Percentiles rank a stretch among this genome's conserved stretches.
Evolutionary conservation across 1,139 yeast genomes (phyloP).

Genomic region (Trichomonascaceae sp.): DNA sequence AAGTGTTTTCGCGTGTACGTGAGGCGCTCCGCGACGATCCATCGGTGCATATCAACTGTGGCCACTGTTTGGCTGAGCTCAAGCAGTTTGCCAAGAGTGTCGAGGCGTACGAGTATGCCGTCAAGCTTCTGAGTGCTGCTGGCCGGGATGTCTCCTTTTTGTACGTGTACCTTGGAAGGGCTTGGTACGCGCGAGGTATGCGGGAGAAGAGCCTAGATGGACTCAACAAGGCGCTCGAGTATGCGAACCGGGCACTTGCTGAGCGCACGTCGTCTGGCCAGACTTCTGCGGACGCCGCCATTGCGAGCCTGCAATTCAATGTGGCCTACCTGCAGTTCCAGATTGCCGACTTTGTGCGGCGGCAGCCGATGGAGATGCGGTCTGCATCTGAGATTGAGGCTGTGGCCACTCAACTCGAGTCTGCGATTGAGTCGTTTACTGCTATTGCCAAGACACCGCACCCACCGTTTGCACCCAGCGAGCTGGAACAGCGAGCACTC

Average conservation of each 20-base stretch:
- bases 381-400: conserved; percentile 46
- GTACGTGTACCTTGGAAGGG: conserved; percentile 66
- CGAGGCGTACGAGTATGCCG: conserved; percentile 76
- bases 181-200: conserved; percentile 78
- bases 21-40: conserved; percentile 71
- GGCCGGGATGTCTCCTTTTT: conserved; percentile 48
- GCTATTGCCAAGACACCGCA: conserved; percentile 45
- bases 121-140: conserved; percentile 44
- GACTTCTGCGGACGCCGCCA: background rate
- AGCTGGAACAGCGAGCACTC: conserved; percentile 70
- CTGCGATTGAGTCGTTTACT: conserved; percentile 49
- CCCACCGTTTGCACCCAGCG: conserved; percentile 68
- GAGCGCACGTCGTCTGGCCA: conserved; percentile 22
- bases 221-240: conserved; percentile 49
- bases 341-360: conserved; percentile 69
- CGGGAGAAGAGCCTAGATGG: conserved; percentile 51
- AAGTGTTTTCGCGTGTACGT: conserved; percentile 75
- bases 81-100: conserved; percentile 77
- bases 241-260: conserved; percentile 45
- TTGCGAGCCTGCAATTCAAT: conserved; percentile 51
- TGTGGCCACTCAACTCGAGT: conserved; percentile 45
- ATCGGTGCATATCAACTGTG: conserved; percentile 73
- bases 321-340: conserved; percentile 78
- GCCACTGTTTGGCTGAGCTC: conserved; percentile 74
- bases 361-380: conserved; percentile 48